phyloP scores from a whole-genome alignment of 331 rosid genomes.

The Stylosanthes scabra region DNA sequence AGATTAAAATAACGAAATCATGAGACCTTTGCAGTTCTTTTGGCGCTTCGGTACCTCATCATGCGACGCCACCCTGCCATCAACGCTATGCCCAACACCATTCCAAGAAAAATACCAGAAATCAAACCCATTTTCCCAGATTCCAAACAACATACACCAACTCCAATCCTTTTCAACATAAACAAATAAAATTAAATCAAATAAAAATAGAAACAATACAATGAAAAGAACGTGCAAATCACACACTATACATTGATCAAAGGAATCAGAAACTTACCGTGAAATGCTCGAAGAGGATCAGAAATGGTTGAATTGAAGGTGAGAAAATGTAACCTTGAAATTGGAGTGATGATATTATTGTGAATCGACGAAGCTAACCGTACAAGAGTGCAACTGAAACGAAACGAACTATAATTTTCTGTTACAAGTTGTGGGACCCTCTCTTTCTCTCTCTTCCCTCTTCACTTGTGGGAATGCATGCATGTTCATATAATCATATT shows the following conservation, averaged over 20 bases:
- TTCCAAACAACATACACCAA: slow-evolving; percentile 37
- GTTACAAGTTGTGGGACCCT: background rate
- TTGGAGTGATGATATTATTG: slow-evolving; percentile 4
- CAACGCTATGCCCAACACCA: slow-evolving; percentile 71
- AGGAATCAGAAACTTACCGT: slow-evolving; percentile 40
- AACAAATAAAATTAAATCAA: background rate
- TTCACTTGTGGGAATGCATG: background rate
- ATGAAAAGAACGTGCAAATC: background rate
- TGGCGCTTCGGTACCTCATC: slow-evolving; percentile 75
- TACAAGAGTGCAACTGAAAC: slow-evolving; percentile 17
- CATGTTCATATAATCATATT: background rate
- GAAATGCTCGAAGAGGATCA: slow-evolving; percentile 13
- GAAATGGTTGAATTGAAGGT: background rate
- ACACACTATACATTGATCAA: background rate
- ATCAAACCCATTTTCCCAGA: slow-evolving; percentile 75
- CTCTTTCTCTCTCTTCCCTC: background rate
- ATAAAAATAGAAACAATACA: background rate
- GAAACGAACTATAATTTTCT: slow-evolving; percentile 30
- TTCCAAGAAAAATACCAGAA: slow-evolving; percentile 85
- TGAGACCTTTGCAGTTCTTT: slow-evolving; percentile 80
- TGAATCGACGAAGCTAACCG: slow-evolving; percentile 19
- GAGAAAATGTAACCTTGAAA: background rate
- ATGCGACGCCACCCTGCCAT: slow-evolving; percentile 90
- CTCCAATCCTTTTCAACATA: slow-evolving; percentile 13
- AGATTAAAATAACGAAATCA: background rate